phyloP scores from a whole-genome alignment of 2,329 filamentous ascomycete species.

The Cercospora sesami region DNA sequence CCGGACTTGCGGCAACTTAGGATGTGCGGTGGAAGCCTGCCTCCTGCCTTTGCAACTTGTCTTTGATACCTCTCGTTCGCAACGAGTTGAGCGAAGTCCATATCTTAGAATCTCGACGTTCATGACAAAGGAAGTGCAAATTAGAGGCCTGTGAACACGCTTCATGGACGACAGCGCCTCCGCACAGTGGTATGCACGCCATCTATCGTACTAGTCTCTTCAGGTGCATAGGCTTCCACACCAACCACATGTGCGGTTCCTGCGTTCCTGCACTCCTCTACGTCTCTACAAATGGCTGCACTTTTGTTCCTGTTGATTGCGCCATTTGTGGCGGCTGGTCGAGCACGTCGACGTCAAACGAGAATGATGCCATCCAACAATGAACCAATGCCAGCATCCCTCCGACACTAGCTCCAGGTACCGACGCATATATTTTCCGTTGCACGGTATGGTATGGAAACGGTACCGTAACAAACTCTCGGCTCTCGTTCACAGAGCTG shows the following conservation, averaged over 20 bases:
- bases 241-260: neutral
- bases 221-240: neutral
- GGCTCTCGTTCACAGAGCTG: neutral
- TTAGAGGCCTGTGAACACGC: neutral
- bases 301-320: neutral
- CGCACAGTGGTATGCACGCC: neutral
- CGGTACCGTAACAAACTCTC: neutral
- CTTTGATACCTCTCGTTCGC: neutral
- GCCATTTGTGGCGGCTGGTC: neutral
- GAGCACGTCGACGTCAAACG: conserved; percentile 1
- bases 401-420: neutral
- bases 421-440: neutral
- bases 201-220: neutral
- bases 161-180: neutral
- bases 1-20: neutral
- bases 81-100: neutral
- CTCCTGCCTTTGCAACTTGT: neutral
- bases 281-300: neutral
- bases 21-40: neutral
- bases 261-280: neutral
- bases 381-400: neutral
- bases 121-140: neutral
- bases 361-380: neutral
- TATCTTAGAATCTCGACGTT: neutral
- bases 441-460: neutral